Evolutionary conservation across 75 land plant genomes (phyloP).

Genomic region (Pseudotsuga menziesii): DNA sequence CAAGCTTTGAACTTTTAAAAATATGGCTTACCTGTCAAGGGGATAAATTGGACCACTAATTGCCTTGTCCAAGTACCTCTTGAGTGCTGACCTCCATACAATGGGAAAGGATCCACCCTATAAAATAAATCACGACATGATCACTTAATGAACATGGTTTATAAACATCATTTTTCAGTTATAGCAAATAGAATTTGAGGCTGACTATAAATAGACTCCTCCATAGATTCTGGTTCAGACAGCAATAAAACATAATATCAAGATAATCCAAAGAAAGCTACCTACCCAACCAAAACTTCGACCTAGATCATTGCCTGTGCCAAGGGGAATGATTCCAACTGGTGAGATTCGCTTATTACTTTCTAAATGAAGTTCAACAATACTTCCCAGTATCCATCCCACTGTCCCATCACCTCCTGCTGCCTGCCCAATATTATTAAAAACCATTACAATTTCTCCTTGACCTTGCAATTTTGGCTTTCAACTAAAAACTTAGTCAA

Average conservation of each 20-base stretch:
- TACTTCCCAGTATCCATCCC: slow-evolving; percentile 88
- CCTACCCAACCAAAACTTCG: slow-evolving; percentile 99
- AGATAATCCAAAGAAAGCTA: background rate
- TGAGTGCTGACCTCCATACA: slow-evolving; percentile 65
- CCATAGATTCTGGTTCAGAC: background rate
- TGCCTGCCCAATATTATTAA: slow-evolving; percentile 43
- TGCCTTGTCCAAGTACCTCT: slow-evolving; percentile 49
- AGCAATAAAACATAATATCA: background rate
- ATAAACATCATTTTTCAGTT: background rate
- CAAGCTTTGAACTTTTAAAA: background rate
- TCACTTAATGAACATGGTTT: background rate
- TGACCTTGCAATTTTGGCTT: background rate
- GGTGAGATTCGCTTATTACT: slow-evolving; percentile 61
- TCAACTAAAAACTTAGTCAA: background rate
- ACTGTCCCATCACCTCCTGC: slow-evolving; percentile 99
- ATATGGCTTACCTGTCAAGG: slow-evolving; percentile 61
- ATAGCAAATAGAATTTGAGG: background rate
- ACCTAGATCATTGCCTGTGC: slow-evolving; percentile 96
- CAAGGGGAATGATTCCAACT: slow-evolving; percentile 89
- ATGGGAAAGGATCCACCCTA: slow-evolving; percentile 85
- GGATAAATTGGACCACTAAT: slow-evolving; percentile 36
- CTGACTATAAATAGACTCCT: background rate
- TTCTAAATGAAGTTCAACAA: slow-evolving; percentile 45
- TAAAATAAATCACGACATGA: background rate
- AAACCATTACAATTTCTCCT: background rate